Evolutionary conservation across 192 early-diverging fungal species (phyloP), one percentile per base, ranked within the genome.

Genomic region (Umbelopsis ramanniana): DNA sequence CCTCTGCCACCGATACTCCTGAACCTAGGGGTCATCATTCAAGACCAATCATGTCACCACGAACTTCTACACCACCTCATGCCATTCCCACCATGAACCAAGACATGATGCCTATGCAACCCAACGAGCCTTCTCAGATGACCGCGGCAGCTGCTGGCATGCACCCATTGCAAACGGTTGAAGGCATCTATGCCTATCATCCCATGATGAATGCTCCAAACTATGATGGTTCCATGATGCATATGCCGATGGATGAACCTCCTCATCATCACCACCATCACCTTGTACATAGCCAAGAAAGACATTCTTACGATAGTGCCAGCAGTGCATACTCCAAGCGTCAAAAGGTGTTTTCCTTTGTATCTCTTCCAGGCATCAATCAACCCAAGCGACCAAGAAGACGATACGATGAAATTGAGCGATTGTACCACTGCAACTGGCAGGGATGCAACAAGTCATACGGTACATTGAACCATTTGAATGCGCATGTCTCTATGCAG

Each of bases 401-500:
- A 35, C 66, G 83, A 33, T 90, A 85, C 57, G 89, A 90, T 76
- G 89, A 90, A 70, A 87, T 90, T 70, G 89, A 90, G 60, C 86
- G 89, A 33, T 75, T 86, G 19, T 90, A 90, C 67, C 75, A 77
- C 43, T 90, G 89, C 78, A 88, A 79, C 57, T 86, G 75, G 78
- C 66, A 69, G 2, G 86, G 79, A 15, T 90, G 89, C 50, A 79
- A 79, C 26, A 90, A 90, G 70, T 78, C 82, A 11, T 90, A 90
- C 72, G 89, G 89, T 14, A 90, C 89, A 23, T 73, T 90, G 11
- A 90, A 90, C 72, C 89, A 90, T 52, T 72, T 90, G 46, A 90
- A 90, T 70, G 85, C 89, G n/a, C 89, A 90, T 71, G 84, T 90
- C 12, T 81, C 73, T 46, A 90, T 90, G 89, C 89, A 90, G 67